Base-by-base conservation (phyloP, 495 filamentous ascomycete genomes). In the Penicillium lividum region DNA sequence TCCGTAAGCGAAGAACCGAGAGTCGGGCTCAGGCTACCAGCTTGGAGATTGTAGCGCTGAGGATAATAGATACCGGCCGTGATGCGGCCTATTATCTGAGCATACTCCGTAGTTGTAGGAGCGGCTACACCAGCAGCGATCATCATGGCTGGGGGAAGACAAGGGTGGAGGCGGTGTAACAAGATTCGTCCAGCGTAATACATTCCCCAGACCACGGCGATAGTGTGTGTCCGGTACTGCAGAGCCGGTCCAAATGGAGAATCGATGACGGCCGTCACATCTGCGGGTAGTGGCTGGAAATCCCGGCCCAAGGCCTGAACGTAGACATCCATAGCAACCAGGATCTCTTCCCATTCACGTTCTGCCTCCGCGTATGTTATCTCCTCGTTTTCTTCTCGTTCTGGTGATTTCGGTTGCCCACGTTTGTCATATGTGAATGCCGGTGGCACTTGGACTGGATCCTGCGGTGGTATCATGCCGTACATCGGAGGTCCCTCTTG, bases 71-170 rank as follows among this genome's bases (percentile, higher is more conserved):
- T 78, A 2, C 91, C 94, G 0, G 91, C 91, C 7, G 84, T 82
- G 49, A 97, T 93, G 7, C 87, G 83, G 36, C 92, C 93, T 33
- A 97, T 86, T 56, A 85, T 82, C 60, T 87, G 84, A 3, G 92
- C 89, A 68, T 82, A 88, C 1, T 67, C 68, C 8, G 81, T 83
- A 4, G 94, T 97, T 50, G 86, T 80, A 4, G 74, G 71, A 0
- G 91, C 89, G 7, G 86, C 83, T 36, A 94, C 80, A 10, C 84
- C 86, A 0, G 89, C 89, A 6, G 93, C 90, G 42, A 89, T 79
- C 86, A 96, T 93, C 54, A 92, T 87, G n/a, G 91, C 82, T 0
- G 93, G 91, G 5, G 92, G 94, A 92, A 97, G 96, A 3, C 81
- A 84, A 0, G 94, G 94, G 60, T 96, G 92, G 0, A 88, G 75